A percentile compares a stretch with the other conserved stretches of the same genome.
Evolutionary conservation across 495 filamentous ascomycete species (phyloP).

Genomic region (Aspergillus funiculosus): DNA sequence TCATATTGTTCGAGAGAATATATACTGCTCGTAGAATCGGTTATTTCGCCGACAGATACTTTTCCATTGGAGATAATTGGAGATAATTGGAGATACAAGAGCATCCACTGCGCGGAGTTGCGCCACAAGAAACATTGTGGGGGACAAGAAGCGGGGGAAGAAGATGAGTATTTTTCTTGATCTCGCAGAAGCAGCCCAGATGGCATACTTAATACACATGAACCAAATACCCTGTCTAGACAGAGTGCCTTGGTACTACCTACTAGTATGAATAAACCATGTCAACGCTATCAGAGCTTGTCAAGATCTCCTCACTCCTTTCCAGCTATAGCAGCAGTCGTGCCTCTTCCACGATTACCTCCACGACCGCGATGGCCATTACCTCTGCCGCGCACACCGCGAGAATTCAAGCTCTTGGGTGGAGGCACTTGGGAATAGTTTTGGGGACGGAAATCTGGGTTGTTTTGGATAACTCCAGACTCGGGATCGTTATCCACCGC

Average conservation of each 20-base stretch:
- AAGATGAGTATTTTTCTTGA: neutral
- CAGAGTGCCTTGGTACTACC: neutral
- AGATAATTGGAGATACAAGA: neutral
- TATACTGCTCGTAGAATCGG: neutral
- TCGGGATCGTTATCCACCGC: slow-evolving; percentile 49
- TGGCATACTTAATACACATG: slow-evolving; percentile 4
- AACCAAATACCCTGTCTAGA: neutral
- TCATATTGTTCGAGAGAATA: neutral
- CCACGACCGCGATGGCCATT: slow-evolving; percentile 23
- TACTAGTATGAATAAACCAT: slow-evolving; percentile 2
- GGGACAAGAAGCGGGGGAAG: slow-evolving; percentile 2
- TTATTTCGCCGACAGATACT: slow-evolving; percentile 9
- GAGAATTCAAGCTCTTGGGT: slow-evolving; percentile 58
- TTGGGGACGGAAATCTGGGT: slow-evolving; percentile 51
- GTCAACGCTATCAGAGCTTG: too few species aligned
- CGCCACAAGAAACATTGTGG: slow-evolving; percentile 1
- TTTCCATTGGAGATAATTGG: slow-evolving; percentile 4
- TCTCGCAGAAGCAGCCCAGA: too few species aligned
- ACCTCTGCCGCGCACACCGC: slow-evolving; percentile 46
- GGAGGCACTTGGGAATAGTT: slow-evolving; percentile 74
- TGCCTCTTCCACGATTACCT: slow-evolving; percentile 18
- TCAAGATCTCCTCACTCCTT: neutral
- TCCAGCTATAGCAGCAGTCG: slow-evolving; percentile 2
- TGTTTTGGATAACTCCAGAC: slow-evolving; percentile 45
- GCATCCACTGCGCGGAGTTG: slow-evolving; percentile 2